Evolutionary conservation across 192 early-diverging fungal genomes (phyloP), one percentile per base, ranked within the genome.

Genomic region (Coemansia sp.): DNA sequence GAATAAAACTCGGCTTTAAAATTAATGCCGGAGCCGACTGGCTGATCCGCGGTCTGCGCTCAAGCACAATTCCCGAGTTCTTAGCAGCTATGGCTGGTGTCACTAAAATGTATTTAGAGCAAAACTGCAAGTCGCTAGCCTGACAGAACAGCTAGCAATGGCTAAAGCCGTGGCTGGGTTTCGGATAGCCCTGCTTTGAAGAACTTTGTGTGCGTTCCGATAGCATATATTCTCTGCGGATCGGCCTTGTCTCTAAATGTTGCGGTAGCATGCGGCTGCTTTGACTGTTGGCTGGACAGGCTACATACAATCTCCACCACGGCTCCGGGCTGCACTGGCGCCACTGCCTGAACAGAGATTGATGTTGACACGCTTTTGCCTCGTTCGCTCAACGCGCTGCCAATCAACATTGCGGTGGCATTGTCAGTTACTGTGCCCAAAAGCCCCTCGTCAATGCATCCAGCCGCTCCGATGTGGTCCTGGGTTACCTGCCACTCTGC

Each of bases 371-470:
- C 67, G 64, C 60, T 69, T 24, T 65, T 64, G 15, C 56, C 37
- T 4, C 49, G 50, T 2, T 50, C 38, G 17, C 62, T 29, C 9
- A 35, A 17, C 10, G 70, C n/a, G 22, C 51, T 52, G 38, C 53
- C 60, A 45, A 69, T 66, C 24, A 76, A 39, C 67, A 69, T 70
- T 1, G 73, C 63, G 14, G 67, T 62, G 9, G 64, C 66, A 41
- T 76, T 76, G 58, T 76, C 73, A 27, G 73, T 70, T n/a, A 76
- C 63, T 27, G 73, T 76, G 39, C 55, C 73, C 9, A 76, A 38
- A 14, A 53, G 56, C 27, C 73, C 73, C 58, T 76, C 73, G 51
- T 76, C 73, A 17, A 76, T 66, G 50, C 56, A 66, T 4, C 67
- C 67, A 17, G 39, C 56, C 12, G 54, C 25, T 2, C 37, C 49